Evolutionary conservation across 345 rosid genomes (phyloP), one percentile per base, ranked within the genome.

Genomic region (Ceriops tagal): DNA sequence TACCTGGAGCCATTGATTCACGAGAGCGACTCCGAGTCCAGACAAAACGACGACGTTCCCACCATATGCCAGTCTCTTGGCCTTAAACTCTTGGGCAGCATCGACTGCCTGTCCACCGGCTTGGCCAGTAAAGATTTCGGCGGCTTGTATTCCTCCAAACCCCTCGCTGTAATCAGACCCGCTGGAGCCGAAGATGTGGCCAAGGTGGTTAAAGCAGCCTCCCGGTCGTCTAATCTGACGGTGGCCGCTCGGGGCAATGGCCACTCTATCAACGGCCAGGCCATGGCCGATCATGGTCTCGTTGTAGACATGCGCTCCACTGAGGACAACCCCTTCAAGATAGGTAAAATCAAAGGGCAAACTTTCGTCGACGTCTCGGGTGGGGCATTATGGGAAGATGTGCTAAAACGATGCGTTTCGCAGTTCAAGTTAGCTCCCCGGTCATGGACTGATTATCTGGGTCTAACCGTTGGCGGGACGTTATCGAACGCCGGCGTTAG

Each of bases 201-300:
- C 15, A 65, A 82, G 6, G 88, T 73, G 0, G 77, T 93, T 32
- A 80, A 75, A 71, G 84, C 84, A 1, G 93, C 93, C 5, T 51
- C 58, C 61, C 76, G 72, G 53, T 83, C 90, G 0, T 62, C 85
- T 34, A 78, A 73, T 78, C 86, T 93, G 55, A 89, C 99, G 22
- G 97, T 93, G 35, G 92, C 97, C 6, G 99, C 97, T 1, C 82
- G 99, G 15, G 99, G 99, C 13, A 93, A 93, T 76, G 99, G 99
- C 53, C 99, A 93, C 80, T 89, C 96, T 0, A 88, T 93, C 74
- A 93, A 93, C 86, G 99, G 99, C 27, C 99, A 93, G 77, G 93
- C 99, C 34, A 92, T 93, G 99, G 79, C 93, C 26, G 87, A 82
- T 58, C 81, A 82, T 10, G 99, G 99, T 0, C 85, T 93, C 20